A percentile compares a stretch with the other conserved stretches of the same genome.
Evolutionary conservation across 2,329 filamentous ascomycete genomes (phyloP).

Genomic region (Penicillium brevicompactum): DNA sequence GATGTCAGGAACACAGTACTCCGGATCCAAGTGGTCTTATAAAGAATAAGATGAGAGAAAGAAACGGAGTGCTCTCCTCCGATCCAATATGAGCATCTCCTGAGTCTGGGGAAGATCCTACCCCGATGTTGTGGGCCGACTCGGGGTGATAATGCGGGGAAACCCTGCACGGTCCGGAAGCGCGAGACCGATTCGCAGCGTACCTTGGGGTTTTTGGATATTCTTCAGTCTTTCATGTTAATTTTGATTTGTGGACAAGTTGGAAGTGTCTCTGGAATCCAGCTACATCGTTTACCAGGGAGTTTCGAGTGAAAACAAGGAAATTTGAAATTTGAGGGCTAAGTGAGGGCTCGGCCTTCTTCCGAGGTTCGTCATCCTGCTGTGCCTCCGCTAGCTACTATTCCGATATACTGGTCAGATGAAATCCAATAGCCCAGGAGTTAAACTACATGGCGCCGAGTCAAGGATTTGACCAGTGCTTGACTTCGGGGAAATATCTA

Average conservation of each 20-base stretch:
- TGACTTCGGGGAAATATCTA: too few species aligned
- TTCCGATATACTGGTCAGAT: too few species aligned
- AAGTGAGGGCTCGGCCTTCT: too few species aligned
- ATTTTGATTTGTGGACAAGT: not conserved
- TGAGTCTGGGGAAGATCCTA: not conserved
- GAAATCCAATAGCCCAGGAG: too few species aligned
- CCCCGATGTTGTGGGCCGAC: conserved; percentile 1
- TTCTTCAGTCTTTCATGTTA: not conserved
- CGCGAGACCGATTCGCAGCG: not conserved
- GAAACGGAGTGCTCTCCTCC: conserved; percentile 20
- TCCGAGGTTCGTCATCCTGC: too few species aligned
- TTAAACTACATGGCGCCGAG: too few species aligned
- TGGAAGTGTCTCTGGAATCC: too few species aligned
- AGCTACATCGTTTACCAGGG: too few species aligned
- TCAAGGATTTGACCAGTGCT: too few species aligned
- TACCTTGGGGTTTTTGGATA: not conserved
- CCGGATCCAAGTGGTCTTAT: not conserved
- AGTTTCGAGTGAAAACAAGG: too few species aligned
- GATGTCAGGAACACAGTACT: conserved; percentile 4
- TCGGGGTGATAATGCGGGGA: conserved; percentile 11
- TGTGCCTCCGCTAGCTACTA: too few species aligned
- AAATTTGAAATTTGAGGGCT: too few species aligned
- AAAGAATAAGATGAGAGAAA: not conserved
- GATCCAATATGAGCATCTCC: conserved; percentile 4
- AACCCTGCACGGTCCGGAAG: not conserved